Conservation (phyloP, 1,284 basidiomycete genomes). For the Malassezia equina region DNA sequence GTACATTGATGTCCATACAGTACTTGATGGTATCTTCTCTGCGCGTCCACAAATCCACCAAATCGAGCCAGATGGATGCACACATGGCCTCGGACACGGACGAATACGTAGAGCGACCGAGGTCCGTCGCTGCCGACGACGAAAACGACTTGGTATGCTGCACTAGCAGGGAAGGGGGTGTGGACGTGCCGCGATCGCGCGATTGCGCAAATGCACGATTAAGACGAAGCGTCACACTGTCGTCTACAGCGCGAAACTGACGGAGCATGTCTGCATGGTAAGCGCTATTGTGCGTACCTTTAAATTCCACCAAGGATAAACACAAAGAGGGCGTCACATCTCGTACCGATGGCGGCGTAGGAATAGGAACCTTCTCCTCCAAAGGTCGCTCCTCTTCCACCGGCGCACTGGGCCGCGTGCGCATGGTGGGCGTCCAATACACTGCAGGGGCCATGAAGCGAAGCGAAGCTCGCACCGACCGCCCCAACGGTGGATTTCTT, state of each 20-base stretch:
- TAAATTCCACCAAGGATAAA: slow-evolving; percentile 31
- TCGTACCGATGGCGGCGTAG: slow-evolving; percentile 20
- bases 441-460: slow-evolving; percentile 4
- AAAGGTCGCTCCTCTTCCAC: not conserved
- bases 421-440: slow-evolving; percentile 15
- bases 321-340: slow-evolving; percentile 28
- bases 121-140: slow-evolving; percentile 21
- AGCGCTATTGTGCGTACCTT: slow-evolving; percentile 6
- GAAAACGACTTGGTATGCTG: slow-evolving; percentile 10
- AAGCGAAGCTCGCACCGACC: not conserved
- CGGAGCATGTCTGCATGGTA: slow-evolving; percentile 25
- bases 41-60: slow-evolving; percentile 34
- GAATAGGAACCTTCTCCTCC: not conserved
- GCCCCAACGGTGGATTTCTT: not conserved
- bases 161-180: slow-evolving; percentile 30
- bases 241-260: slow-evolving; percentile 40
- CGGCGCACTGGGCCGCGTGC: not conserved
- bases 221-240: slow-evolving; percentile 33
- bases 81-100: slow-evolving; percentile 21
- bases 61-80: slow-evolving; percentile 29
- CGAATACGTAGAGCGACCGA: slow-evolving; percentile 34
- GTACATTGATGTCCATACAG: slow-evolving; percentile 28
- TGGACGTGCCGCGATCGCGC: slow-evolving; percentile 25
- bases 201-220: slow-evolving; percentile 33
- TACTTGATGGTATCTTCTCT: slow-evolving; percentile 34